phyloP scores from a whole-genome alignment of 148 eudicot species.

The Selenicereus undatus region DNA sequence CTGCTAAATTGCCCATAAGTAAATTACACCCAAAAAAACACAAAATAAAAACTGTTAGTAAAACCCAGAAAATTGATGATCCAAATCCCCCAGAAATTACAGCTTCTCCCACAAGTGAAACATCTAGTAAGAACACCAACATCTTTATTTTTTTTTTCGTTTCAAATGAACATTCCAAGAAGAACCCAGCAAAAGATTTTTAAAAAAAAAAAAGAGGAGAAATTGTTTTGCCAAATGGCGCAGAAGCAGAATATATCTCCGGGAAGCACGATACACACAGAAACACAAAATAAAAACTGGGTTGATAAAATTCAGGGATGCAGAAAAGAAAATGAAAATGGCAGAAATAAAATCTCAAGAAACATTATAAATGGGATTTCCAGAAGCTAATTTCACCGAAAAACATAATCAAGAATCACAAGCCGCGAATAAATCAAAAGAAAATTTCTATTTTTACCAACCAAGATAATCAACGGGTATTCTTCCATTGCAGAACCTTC shows the following conservation, averaged over 20 bases:
- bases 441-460: not conserved
- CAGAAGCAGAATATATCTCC: not conserved
- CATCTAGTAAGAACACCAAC: too few relatives aligned
- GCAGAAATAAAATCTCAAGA: not conserved
- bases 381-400: not conserved
- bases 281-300: not conserved
- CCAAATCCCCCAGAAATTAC: not conserved
- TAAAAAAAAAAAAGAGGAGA: not conserved
- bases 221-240: not conserved
- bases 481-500: conserved; percentile 86
- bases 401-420: conserved; percentile 5
- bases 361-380: not conserved
- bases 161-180: too few relatives aligned
- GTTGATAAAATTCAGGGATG: not conserved
- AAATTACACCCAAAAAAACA: too few relatives aligned
- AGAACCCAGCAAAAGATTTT: too few relatives aligned
- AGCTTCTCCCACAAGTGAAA: too few relatives aligned
- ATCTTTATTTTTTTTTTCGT: too few relatives aligned
- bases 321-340: not conserved
- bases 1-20: too few relatives aligned
- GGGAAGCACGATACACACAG: too few relatives aligned
- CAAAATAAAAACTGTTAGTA: not conserved
- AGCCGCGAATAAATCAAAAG: not conserved
- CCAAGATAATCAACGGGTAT: conserved; percentile 94
- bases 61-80: not conserved